Percentiles rank a stretch among this genome's conserved stretches.
phyloP scores from a whole-genome alignment of 129 eudicot species.

The Calendula officinalis region DNA sequence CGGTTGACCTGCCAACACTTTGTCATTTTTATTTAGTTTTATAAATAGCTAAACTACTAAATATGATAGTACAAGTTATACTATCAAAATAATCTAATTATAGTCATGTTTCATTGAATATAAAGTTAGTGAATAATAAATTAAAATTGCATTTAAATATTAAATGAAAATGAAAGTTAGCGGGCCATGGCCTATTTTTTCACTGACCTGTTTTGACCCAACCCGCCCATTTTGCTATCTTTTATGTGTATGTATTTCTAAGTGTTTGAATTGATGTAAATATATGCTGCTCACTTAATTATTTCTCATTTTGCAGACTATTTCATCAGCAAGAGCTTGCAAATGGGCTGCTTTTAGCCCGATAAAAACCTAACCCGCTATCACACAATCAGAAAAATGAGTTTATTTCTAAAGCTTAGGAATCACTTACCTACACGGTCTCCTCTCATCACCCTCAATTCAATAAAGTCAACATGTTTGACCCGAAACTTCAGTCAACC shows the following conservation, averaged over 20 bases:
- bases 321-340: constrained; percentile 8
- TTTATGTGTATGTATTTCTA: not conserved
- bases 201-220: no score
- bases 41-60: no score
- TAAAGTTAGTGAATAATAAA: no score
- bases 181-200: no score
- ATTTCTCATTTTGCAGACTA: constrained; percentile 13
- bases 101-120: no score
- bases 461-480: constrained; percentile 28
- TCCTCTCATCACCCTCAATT: constrained; percentile 15
- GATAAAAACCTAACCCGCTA: constrained; percentile 2
- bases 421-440: constrained; percentile 39
- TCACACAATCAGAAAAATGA: constrained; percentile 35
- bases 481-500: constrained; percentile 54
- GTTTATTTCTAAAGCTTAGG: constrained; percentile 49
- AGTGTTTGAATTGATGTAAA: not conserved
- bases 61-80: no score
- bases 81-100: no score
- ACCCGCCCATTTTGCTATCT: not conserved
- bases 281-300: not conserved
- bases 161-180: no score
- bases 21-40: no score
- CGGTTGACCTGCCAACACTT: no score
- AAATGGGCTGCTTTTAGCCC: constrained; percentile 22
- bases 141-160: no score